phyloP scores from a whole-genome alignment of 768 basidiomycete species.

The Termitomyces sp. region DNA sequence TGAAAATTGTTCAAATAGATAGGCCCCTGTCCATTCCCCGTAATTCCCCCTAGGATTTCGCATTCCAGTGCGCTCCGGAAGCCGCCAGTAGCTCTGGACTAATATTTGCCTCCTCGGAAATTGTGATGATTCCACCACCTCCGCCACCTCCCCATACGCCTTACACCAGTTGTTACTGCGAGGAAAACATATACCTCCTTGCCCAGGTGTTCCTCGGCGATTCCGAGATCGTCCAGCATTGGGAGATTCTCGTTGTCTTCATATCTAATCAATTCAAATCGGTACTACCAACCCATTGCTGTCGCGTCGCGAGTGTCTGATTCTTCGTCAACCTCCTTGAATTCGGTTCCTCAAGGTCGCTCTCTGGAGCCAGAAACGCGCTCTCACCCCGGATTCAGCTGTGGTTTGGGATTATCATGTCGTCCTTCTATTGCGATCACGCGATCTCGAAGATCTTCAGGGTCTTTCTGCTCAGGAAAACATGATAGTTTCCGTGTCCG shows the following conservation, averaged over 20 bases:
- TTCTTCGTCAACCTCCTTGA: not conserved
- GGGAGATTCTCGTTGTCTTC: slow-evolving; percentile 57
- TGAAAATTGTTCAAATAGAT: not conserved
- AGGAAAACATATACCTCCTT: slow-evolving; percentile 71
- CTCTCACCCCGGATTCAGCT: slow-evolving; percentile 26
- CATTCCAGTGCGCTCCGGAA: not conserved
- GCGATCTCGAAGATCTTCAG: not conserved
- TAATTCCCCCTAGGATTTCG: not conserved
- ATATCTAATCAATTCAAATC: slow-evolving; percentile 61
- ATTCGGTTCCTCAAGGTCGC: slow-evolving; percentile 45
- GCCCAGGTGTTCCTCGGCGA: slow-evolving; percentile 36
- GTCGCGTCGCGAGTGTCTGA: not conserved
- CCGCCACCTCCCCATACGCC: slow-evolving; percentile 32
- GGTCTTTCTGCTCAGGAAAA: not conserved
- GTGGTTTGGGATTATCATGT: slow-evolving; percentile 81
- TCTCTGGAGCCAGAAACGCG: slow-evolving; percentile 57
- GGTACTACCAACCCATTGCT: slow-evolving; percentile 26
- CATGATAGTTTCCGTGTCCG: not conserved
- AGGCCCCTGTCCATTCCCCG: too few relatives aligned
- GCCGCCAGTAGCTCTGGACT: too few relatives aligned
- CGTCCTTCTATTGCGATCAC: slow-evolving; percentile 49
- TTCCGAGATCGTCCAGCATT: slow-evolving; percentile 25
- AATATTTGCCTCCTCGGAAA: not conserved
- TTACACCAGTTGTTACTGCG: slow-evolving; percentile 66
- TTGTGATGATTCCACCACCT: slow-evolving; percentile 22